Conservation (phyloP, 768 basidiomycete species). For the Amanita jacksonii region DNA sequence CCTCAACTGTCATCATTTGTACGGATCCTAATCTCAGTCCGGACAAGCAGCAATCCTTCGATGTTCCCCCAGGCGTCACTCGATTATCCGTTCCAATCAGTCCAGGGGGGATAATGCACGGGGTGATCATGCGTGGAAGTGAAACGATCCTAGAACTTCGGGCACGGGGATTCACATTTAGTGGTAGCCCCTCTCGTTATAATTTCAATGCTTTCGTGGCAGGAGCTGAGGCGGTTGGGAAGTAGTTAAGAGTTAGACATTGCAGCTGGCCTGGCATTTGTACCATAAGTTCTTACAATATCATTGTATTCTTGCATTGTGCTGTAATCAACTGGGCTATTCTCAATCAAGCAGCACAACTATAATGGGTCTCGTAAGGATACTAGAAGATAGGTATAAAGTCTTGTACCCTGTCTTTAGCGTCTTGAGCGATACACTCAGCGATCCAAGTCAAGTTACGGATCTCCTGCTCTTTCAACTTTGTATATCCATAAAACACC, state of each 20-base stretch:
- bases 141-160: conserved; percentile 35
- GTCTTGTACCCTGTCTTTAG: conserved; percentile 90
- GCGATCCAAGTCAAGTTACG: conserved; percentile 89
- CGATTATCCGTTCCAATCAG: conserved; percentile 52
- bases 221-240: conserved; percentile 13
- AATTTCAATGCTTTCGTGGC: conserved; percentile 70
- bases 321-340: too few relatives aligned
- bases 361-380: conserved; percentile 3
- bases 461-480: conserved; percentile 87
- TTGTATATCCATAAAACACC: conserved; percentile 88
- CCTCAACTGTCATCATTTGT: conserved; percentile 47
- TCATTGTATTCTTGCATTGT: too few relatives aligned
- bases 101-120: conserved; percentile 41
- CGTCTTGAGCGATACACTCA: conserved; percentile 97
- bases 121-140: conserved; percentile 40
- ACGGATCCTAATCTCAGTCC: conserved; percentile 30
- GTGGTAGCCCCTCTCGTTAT: conserved; percentile 43
- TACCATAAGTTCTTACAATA: too few relatives aligned
- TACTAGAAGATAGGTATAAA: conserved; percentile 83
- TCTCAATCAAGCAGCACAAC: too few relatives aligned
- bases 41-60: conserved; percentile 26
- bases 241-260: not conserved
- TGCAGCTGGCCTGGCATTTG: too few relatives aligned
- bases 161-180: conserved; percentile 44
- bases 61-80: conserved; percentile 46